Evolutionary conservation across 495 filamentous ascomycete genomes (phyloP).

Genomic region (Penicillium longicatenatum): DNA sequence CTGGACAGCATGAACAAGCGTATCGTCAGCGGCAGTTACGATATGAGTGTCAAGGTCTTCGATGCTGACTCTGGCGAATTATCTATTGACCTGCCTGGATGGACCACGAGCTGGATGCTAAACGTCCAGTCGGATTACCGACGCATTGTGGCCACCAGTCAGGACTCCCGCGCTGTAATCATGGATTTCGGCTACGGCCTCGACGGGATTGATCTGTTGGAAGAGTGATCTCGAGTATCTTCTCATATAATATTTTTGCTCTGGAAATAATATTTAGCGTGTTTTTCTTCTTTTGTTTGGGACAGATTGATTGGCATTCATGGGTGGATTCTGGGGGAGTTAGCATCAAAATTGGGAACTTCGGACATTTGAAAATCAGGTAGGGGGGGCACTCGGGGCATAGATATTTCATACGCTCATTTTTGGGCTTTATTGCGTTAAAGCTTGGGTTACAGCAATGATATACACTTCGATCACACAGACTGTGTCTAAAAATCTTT

Average conservation of each 20-base stretch:
- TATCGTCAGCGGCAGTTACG: conserved; percentile 89
- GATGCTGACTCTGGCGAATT: conserved; percentile 74
- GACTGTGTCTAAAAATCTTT: background rate
- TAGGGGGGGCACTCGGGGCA: background rate
- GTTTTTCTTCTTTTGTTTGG: background rate
- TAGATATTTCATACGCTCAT: background rate
- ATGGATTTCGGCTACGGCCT: conserved; percentile 69
- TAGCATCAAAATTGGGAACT: conserved; percentile 3
- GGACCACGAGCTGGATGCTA: conserved; percentile 95
- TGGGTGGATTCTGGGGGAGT: conserved; percentile 11
- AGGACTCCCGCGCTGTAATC: conserved; percentile 88
- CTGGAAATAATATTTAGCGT: background rate
- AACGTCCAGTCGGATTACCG: conserved; percentile 94
- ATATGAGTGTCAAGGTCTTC: conserved; percentile 90
- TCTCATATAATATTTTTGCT: conserved; percentile 17
- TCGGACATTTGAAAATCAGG: background rate
- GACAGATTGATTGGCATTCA: conserved; percentile 11
- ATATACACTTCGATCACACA: background rate
- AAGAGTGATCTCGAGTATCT: conserved; percentile 35
- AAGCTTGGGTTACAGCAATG: background rate
- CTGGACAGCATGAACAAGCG: conserved; percentile 81
- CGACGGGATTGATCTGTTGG: conserved; percentile 50
- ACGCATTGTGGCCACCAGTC: conserved; percentile 87
- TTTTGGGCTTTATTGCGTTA: background rate
- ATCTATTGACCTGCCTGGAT: conserved; percentile 77